Percentiles rank a stretch among this genome's conserved stretches.
Evolutionary conservation across 768 basidiomycete genomes (phyloP).

Genomic region (Rossbeevera mucosa): DNA sequence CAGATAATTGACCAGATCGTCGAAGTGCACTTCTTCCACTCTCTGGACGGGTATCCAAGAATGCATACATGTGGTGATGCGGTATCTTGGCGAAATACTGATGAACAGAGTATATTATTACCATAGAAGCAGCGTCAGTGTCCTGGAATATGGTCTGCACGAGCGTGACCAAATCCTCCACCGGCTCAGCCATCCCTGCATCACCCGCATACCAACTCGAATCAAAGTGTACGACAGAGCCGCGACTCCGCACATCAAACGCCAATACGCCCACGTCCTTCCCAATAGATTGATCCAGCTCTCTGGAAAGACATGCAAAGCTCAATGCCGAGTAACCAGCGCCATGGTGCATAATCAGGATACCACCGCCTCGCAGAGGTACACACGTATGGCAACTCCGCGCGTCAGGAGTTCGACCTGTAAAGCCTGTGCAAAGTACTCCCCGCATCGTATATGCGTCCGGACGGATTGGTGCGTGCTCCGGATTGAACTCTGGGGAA

Average conservation of each 20-base stretch:
- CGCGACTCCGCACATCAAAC: slow-evolving; percentile 65
- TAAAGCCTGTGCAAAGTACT: slow-evolving; percentile 75
- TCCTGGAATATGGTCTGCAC: slow-evolving; percentile 68
- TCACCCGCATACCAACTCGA: not conserved
- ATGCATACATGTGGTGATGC: slow-evolving; percentile 82
- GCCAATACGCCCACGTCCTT: slow-evolving; percentile 80
- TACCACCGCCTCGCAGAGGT: slow-evolving; percentile 58
- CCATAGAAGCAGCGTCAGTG: slow-evolving; percentile 54
- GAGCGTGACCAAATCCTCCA: slow-evolving; percentile 69
- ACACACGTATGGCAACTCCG: slow-evolving; percentile 68
- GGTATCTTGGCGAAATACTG: slow-evolving; percentile 55
- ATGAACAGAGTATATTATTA: slow-evolving; percentile 38
- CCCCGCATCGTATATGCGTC: slow-evolving; percentile 34
- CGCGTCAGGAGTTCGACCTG: slow-evolving; percentile 65
- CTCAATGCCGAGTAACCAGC: slow-evolving; percentile 88
- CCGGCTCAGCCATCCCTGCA: slow-evolving; percentile 29
- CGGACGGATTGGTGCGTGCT: slow-evolving; percentile 76
- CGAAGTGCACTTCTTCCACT: too few species aligned
- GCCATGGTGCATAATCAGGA: slow-evolving; percentile 93
- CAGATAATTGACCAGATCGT: slow-evolving; percentile 86
- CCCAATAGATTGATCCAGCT: slow-evolving; percentile 53
- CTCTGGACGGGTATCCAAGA: slow-evolving; percentile 81
- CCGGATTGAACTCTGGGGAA: slow-evolving; percentile 47
- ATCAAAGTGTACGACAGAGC: not conserved
- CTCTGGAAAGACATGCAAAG: slow-evolving; percentile 89